Evolutionary conservation across 2,329 filamentous ascomycete species (phyloP).

Genomic region (Trichophyton equinum): DNA sequence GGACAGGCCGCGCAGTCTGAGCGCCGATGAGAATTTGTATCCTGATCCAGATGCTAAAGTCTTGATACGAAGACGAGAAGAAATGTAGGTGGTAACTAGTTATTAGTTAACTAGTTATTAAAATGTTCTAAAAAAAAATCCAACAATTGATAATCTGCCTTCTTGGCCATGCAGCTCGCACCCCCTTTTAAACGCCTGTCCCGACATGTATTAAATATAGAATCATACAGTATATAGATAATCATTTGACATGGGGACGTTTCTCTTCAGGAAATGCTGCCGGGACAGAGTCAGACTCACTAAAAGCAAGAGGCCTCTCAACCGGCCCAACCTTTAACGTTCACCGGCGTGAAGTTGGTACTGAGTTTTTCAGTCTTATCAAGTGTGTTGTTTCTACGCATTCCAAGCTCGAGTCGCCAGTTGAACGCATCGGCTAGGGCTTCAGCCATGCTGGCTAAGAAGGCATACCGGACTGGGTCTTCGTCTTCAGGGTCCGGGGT

Average conservation of each 20-base stretch:
- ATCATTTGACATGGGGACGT: slow-evolving; percentile 7
- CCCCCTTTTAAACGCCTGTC: no score
- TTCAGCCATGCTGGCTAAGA: slow-evolving; percentile 12
- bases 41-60: slow-evolving; percentile 13
- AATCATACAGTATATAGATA: slow-evolving; percentile 9
- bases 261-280: slow-evolving; percentile 8
- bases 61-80: slow-evolving; percentile 7
- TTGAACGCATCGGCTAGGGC: slow-evolving; percentile 17
- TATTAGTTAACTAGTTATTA: no score
- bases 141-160: no score
- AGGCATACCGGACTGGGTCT: slow-evolving; percentile 21
- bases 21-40: slow-evolving; percentile 18
- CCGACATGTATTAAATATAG: neutral
- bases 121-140: no score
- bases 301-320: slow-evolving; percentile 5
- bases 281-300: slow-evolving; percentile 4
- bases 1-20: slow-evolving; percentile 15
- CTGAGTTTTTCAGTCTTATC: slow-evolving; percentile 6
- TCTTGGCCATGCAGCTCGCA: no score
- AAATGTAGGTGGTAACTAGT: no score
- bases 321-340: slow-evolving; percentile 6
- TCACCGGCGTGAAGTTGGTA: slow-evolving; percentile 7
- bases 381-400: slow-evolving; percentile 11
- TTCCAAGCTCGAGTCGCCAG: slow-evolving; percentile 15
- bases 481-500: slow-evolving; percentile 19